Conservation (phyloP, 208 protist genomes). For the Naegleria fowleri region DNA sequence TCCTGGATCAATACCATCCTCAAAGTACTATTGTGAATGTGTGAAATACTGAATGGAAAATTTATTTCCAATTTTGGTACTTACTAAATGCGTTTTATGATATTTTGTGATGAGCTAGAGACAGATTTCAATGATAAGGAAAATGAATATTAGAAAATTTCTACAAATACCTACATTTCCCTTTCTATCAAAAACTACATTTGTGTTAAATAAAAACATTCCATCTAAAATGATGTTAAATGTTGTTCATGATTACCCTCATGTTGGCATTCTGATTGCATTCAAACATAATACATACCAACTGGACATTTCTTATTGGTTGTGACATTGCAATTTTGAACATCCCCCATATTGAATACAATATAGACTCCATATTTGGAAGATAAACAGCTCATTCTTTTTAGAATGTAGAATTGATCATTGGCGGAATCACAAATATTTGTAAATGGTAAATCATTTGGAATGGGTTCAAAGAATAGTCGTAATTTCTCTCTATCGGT, state of each 20-base stretch:
- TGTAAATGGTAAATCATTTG: neutral
- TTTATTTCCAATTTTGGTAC: neutral
- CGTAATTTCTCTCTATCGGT: neutral
- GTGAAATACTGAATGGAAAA: too few relatives aligned
- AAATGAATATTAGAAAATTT: too few relatives aligned
- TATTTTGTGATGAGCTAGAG: neutral
- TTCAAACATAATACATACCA: neutral
- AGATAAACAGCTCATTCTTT: neutral
- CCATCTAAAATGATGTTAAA: too few relatives aligned
- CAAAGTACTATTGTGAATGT: neutral
- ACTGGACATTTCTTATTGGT: neutral
- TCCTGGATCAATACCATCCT: neutral
- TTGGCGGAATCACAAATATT: neutral
- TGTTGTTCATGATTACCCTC: too few relatives aligned
- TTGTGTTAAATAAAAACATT: neutral
- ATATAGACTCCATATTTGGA: neutral
- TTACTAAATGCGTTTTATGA: constrained; percentile 15
- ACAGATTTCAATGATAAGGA: neutral
- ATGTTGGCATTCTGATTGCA: too few relatives aligned
- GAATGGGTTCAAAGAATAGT: neutral
- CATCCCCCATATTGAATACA: constrained; percentile 12
- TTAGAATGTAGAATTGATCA: neutral
- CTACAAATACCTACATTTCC: neutral
- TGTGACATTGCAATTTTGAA: neutral
- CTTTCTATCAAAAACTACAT: neutral